Evolutionary conservation across 2,329 filamentous ascomycete genomes (phyloP), one percentile per base, ranked within the genome.

Genomic region (Talaromyces sp.): DNA sequence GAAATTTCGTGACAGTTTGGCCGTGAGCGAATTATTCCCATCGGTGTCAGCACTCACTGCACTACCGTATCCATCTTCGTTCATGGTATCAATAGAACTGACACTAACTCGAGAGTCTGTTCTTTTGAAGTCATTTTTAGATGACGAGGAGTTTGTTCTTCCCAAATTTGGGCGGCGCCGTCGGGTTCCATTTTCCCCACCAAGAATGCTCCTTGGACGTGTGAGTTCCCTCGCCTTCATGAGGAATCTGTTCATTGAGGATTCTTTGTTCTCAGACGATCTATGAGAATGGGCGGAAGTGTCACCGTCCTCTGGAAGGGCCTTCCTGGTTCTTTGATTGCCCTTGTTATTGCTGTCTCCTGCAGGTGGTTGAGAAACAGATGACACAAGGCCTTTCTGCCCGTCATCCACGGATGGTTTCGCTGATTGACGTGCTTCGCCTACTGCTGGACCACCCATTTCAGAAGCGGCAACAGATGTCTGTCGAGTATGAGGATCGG

Each of bases 11-110:
- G 61, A 62, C 19, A 65, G 62, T 24, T 67, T 74, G 57, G 67
- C 70, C 47, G 70, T 68, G 54, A 67, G 60, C 16, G 52, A 62
- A 27, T 65, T 65, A 3, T 63, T 68, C 16, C 65, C 65, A 16
- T 70, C 69, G 6, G 65, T 71, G 47, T 69, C 68, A 7, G 66
- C 63, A 52, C 73, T 76, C 22, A 77, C 67, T 31, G 72, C 72
- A 43, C 73, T 77, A 41, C 77, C 75, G 43, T 76, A 75, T 10
- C 78, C 77, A 57, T 79, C 77, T 65, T 80, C 75, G 66, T 83
- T 82, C 10, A 82, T 72, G 27, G 81, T 82, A 66, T 82, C 81
- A 63, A 83, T 77, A n/a, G 81, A 82, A 70, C 80, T 82, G 33
- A 81, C 81, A 70, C 80, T 82, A 24, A 81, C 50, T 41, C 81